Evolutionary conservation across 2,329 filamentous ascomycete species (phyloP).

Genomic region (Hymenoscyphus repandus): DNA sequence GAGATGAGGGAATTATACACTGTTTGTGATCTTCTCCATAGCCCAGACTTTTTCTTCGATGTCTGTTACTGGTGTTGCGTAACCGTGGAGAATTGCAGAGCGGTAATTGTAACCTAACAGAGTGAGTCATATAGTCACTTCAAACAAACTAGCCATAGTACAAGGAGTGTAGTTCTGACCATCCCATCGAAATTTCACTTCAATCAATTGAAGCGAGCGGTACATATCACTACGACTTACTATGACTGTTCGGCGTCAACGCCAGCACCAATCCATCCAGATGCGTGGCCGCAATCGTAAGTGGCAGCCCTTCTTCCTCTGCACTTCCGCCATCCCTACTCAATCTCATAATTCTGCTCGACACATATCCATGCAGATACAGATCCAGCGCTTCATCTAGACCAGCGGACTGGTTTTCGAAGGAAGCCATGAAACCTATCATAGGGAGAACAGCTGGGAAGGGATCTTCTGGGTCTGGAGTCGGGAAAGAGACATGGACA

Average conservation of each 20-base stretch:
- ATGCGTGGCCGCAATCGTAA: constrained; percentile 67
- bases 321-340: constrained; percentile 29
- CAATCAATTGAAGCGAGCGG: too few relatives aligned
- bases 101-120: constrained; percentile 72
- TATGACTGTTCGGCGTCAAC: constrained; percentile 51
- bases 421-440: constrained; percentile 79
- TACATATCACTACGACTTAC: background rate
- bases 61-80: constrained; percentile 47
- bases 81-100: constrained; percentile 7
- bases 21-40: constrained; percentile 66
- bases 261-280: constrained; percentile 76
- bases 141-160: too few relatives aligned
- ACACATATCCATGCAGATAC: constrained; percentile 82
- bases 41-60: constrained; percentile 69
- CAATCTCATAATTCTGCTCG: constrained; percentile 68
- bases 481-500: constrained; percentile 72
- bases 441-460: constrained; percentile 78
- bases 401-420: constrained; percentile 53
- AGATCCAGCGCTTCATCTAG: constrained; percentile 64
- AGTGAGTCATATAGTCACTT: background rate
- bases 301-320: constrained; percentile 44
- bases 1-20: too few relatives aligned
- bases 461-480: constrained; percentile 37
- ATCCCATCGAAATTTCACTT: too few relatives aligned
- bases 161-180: too few relatives aligned